Conservation (phyloP, 31 red algal genomes). For the Asparagopsis taxiformis region DNA sequence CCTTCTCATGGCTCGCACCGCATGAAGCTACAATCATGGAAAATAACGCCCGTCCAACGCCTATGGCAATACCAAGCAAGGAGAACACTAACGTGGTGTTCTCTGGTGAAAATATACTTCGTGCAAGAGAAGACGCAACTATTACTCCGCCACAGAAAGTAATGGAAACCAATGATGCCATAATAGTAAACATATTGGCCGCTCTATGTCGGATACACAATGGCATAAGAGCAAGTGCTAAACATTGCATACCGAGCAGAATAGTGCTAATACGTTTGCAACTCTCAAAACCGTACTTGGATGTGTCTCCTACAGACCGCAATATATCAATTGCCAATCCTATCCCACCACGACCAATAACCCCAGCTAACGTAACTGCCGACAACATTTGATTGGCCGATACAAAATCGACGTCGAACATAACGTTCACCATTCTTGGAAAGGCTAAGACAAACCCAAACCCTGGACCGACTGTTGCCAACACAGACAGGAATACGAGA, state of each 20-base stretch:
- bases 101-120: conserved; percentile 18
- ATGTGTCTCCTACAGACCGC: neutral
- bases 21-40: conserved; percentile 18
- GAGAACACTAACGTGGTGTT: conserved; percentile 38
- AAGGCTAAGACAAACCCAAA: conserved; percentile 46
- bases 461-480: conserved; percentile 32
- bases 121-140: conserved; percentile 14
- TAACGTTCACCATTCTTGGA: conserved; percentile 15
- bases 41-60: conserved; percentile 27
- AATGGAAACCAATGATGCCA: conserved; percentile 13
- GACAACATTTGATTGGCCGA: conserved; percentile 22
- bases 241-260: conserved; percentile 12
- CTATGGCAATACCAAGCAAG: conserved; percentile 29
- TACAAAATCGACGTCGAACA: conserved; percentile 18
- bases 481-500: conserved; percentile 14
- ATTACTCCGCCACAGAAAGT: conserved; percentile 44
- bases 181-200: conserved; percentile 2
- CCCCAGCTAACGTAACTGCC: conserved; percentile 17
- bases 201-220: neutral
- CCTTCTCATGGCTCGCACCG: conserved; percentile 2
- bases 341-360: conserved; percentile 13
- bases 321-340: conserved; percentile 18
- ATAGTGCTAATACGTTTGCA: conserved; percentile 11
- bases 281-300: neutral
- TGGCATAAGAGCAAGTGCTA: conserved; percentile 5